Evolutionary conservation across 768 basidiomycete genomes (phyloP).

Genomic region (Hygrocybe punicea): DNA sequence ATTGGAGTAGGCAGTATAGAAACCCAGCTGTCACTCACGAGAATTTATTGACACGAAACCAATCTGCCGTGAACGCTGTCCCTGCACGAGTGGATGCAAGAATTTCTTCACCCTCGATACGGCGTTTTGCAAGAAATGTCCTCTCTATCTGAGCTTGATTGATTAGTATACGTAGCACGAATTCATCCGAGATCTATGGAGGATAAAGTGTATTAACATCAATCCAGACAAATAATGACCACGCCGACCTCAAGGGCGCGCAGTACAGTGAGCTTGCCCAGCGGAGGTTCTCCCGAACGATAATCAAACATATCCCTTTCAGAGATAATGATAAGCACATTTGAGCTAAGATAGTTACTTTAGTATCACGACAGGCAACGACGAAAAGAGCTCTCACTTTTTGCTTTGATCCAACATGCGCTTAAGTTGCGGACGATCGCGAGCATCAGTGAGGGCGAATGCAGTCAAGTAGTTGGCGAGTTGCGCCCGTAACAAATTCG

Average conservation of each 20-base stretch:
- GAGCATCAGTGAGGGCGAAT: slow-evolving; percentile 70
- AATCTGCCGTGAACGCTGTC: slow-evolving; percentile 61
- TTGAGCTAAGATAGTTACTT: slow-evolving; percentile 32
- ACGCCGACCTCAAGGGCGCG: slow-evolving; percentile 71
- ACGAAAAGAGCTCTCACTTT: slow-evolving; percentile 51
- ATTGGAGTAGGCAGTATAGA: background rate
- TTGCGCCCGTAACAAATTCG: slow-evolving; percentile 57
- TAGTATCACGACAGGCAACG: background rate
- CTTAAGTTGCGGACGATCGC: slow-evolving; percentile 59
- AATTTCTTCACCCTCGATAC: slow-evolving; percentile 58
- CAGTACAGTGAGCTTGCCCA: slow-evolving; percentile 65
- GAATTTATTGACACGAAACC: slow-evolving; percentile 61
- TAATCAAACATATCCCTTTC: slow-evolving; percentile 82
- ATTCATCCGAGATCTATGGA: slow-evolving; percentile 66
- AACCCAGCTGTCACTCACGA: slow-evolving; percentile 42
- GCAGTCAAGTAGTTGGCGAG: slow-evolving; percentile 57
- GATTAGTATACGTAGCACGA: slow-evolving; percentile 78
- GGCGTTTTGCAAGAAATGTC: slow-evolving; percentile 59
- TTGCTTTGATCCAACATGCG: slow-evolving; percentile 52
- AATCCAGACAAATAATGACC: background rate
- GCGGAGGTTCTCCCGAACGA: slow-evolving; percentile 64
- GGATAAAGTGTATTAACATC: slow-evolving; percentile 10
- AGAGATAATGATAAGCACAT: slow-evolving; percentile 57
- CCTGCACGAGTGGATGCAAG: slow-evolving; percentile 43
- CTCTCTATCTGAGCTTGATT: slow-evolving; percentile 71